Base-by-base conservation (phyloP, 305 asterid species). In the Fraxinus latifolia region DNA sequence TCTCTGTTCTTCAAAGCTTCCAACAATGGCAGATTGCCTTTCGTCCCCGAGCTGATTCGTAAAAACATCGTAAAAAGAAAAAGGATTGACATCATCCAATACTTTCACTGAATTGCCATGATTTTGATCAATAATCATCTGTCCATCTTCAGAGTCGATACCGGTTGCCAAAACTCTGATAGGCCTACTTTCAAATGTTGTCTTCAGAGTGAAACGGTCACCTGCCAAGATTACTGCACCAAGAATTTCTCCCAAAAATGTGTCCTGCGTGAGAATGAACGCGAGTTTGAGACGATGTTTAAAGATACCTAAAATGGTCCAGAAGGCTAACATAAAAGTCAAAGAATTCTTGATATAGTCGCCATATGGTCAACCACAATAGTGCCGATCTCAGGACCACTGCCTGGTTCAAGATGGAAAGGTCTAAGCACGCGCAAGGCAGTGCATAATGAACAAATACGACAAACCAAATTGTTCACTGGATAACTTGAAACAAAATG, bases 201-300 rank as follows among this genome's bases (percentile, higher is more conserved):
- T 53, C 60, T 88, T 88, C 6, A 93, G 82, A 44, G 77, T 58
- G 17, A 91, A 77, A 44, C 36, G 62, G 74, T 92, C 87, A 4
- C 92, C 92, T 6, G 84, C 92, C 82, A 93, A 62, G 76, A 93
- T 73, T 21, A 90, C 90, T 34, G 97, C 97, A 74, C 98, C 98
- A 19, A 93, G 89, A 79, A 90, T 86, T 81, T 95, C 98, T 53
- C 98, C 97, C 36, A 90, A 37, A 83, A 95, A 95, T 15, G 77
- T 83, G 76, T 91, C 97, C 98, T 95, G 91, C 78, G 84, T 25
- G 11, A 47, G 9, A 32, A 7, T 60, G 70, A 60, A 60, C 31
- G 1, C 14, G 29, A 58, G 68, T 58, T 60, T 60, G 31, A 19
- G 70, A 19, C 5, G 15, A 21, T 60, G 70, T 21, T 60, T 21